phyloP scores from a whole-genome alignment of 768 basidiomycete genomes.

The Tremella fuciformis region DNA sequence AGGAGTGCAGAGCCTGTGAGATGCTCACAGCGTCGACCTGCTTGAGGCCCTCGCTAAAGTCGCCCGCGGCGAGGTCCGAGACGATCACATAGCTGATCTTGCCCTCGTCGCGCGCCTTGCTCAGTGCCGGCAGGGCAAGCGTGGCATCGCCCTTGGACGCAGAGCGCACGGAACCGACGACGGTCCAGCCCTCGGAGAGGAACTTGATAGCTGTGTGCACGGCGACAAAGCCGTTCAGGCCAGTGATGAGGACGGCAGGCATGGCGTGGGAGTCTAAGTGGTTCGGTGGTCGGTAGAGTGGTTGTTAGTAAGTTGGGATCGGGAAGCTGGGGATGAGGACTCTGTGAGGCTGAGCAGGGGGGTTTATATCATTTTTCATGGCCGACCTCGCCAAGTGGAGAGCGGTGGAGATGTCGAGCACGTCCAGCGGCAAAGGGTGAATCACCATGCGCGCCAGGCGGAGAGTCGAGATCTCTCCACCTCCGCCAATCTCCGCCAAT shows the following conservation, averaged over 20 bases:
- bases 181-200: conserved; percentile 41
- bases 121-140: conserved; percentile 22
- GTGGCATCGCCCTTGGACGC: conserved; percentile 29
- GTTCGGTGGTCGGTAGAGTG: not conserved
- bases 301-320: not conserved
- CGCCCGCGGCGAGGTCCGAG: conserved; percentile 35
- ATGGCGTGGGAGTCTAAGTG: conserved; percentile 7
- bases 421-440: too few relatives aligned
- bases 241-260: conserved; percentile 43
- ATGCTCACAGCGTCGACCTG: conserved; percentile 34
- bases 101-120: conserved; percentile 19
- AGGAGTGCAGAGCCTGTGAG: not conserved
- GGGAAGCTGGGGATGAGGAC: too few relatives aligned
- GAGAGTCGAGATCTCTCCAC: too few relatives aligned
- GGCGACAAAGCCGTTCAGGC: conserved; percentile 42
- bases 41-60: conserved; percentile 36
- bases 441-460: too few relatives aligned
- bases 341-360: too few relatives aligned
- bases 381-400: too few relatives aligned
- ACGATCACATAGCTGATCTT: conserved; percentile 35
- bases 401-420: too few relatives aligned
- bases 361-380: too few relatives aligned
- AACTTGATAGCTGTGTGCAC: conserved; percentile 41
- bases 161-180: conserved; percentile 42
- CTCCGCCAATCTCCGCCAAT: too few relatives aligned